These are phyloP conservation scores for Xylaria sp. DNA, from an alignment of 2,329 filamentous ascomycete species.

Conservation along the genomic window DNA sequence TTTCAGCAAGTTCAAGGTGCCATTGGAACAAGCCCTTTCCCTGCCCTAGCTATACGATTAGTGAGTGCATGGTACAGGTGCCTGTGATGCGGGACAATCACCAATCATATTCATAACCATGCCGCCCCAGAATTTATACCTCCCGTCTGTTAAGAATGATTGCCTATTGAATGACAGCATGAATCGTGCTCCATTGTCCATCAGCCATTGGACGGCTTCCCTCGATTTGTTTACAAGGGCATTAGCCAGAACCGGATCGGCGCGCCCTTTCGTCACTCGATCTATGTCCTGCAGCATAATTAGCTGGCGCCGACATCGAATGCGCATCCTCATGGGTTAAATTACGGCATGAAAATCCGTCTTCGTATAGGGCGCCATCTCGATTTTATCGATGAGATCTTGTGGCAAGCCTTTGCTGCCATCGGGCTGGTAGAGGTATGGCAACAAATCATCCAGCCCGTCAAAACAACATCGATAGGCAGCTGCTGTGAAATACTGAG, in stretches of 20 bases:
- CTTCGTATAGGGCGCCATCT: constrained; percentile 67
- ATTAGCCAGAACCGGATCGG: constrained; percentile 60
- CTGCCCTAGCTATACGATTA: constrained; percentile 34
- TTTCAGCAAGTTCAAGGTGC: constrained; percentile 39
- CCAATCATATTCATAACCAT: constrained; percentile 57
- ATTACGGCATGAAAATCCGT: constrained; percentile 59
- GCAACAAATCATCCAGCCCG: constrained; percentile 67
- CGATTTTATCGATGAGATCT: constrained; percentile 60
- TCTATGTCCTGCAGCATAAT: constrained; percentile 59
- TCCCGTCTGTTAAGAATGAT: constrained; percentile 70
- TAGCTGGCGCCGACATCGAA: neutral
- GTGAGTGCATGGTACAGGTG: constrained; percentile 5
- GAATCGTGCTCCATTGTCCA: constrained; percentile 64
- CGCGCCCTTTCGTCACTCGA: constrained; percentile 65
- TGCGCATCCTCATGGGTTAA: neutral
- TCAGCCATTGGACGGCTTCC: constrained; percentile 65
- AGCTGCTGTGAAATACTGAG: constrained; percentile 70
- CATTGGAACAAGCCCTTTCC: constrained; percentile 44
- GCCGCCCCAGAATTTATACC: constrained; percentile 74
- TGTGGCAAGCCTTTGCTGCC: constrained; percentile 49
- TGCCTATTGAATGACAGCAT: constrained; percentile 73
- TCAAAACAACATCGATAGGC: constrained; percentile 68
- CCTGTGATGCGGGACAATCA: neutral
- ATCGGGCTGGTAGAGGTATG: constrained; percentile 70
- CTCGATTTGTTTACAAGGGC: constrained; percentile 64